Base-by-base conservation (phyloP, 1,284 basidiomycete species). In the Apiotrichum gracile region DNA sequence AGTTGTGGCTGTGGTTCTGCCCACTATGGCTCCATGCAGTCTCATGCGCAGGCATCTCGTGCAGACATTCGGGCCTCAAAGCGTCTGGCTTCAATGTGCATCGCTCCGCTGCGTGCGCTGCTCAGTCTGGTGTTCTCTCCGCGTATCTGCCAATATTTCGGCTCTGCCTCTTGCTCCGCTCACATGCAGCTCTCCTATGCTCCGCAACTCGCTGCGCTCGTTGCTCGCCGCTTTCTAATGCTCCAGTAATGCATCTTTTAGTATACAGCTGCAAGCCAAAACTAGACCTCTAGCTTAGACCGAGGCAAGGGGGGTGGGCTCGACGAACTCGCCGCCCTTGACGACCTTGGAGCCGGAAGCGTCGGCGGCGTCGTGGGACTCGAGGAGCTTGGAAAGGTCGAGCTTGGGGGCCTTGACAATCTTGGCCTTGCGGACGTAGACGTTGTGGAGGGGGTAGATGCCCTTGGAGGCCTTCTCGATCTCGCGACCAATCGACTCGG, bases 401-500 rank as follows among this genome's bases (percentile, higher is more conserved):
- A 94, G 90, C 78, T 94, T 96, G 68, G 94, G 96, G 66, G 92
- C 82, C 81, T 97, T 98, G 75, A 98, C 81, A 72, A 98, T 72
- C 82, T 93, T 93, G 65, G 86, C 91, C 82, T 97, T 97, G 80
- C 93, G 88, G 72, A 97, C 83, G 81, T 93, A 96, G 75, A 97
- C 93, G 77, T 97, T 96, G 45, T 54, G 57, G 34, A 59, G 54
- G 51, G 58, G 58, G 58, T 55, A 59, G 58, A 59, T 59, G 51
- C 72, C 72, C 68, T 74, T 76, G 64, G 87, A 85, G 55, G 93
- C 87, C 83, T 99, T 99, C 85, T 99, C 96, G 66, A 99, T 98
- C 83, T 99, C 96, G 68, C 93, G 87, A 67, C 96, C 96, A 70
- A 99, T 98, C 59, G 91, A 91, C 81, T 99, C 96, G 50, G 96